Evolutionary conservation across 139 green algal species (phyloP), one percentile per base, ranked within the genome.

Genomic region (Mesostigma viride): DNA sequence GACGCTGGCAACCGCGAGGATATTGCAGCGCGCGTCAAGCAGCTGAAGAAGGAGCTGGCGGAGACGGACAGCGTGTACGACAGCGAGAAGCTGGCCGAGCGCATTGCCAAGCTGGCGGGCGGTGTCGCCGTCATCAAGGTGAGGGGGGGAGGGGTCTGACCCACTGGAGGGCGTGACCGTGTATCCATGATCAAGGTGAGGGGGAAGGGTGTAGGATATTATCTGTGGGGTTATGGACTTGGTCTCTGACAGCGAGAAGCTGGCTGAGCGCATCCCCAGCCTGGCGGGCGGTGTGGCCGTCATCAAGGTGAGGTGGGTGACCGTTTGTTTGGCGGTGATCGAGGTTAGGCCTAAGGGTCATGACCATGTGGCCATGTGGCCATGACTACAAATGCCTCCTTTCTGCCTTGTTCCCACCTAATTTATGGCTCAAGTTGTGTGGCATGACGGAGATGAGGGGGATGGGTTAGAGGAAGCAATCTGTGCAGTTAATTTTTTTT

Each of bases 221-320:
- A 56, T 56, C 20, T 56, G 44, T 17, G 44, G 20, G 20, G 20
- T 56, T 56, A 96, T 89, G 2, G 92, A 98, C 82, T 86, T 67
- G 1, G 84, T 95, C 46, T 98, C 98, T 70, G 92, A 98, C 84
- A 96, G 87, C 0, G 86, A 99, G 86, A 99, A 99, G 90, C 88
- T 99, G 26, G 83, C 66, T 0, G 93, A 99, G 84, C 89, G 93
- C 76, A 97, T 99, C 60, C 93, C 93, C 68, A 98, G 97, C 89
- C 87, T 99, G 45, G 79, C 81, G 6, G 93, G 92, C 33, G 92
- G 92, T 33, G 91, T 97, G 30, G 91, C 91, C 1, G 91, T 98
- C 48, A 96, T 97, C 85, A 97, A 96, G 86, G 90, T 91, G 36
- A 45, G 69, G 53, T 1, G 65, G 31, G 20, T 56, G 20, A 20